Percentiles rank a stretch among this genome's conserved stretches.
Evolutionary conservation across 305 asterid genomes (phyloP).

Genomic region (Salvia sclarea): DNA sequence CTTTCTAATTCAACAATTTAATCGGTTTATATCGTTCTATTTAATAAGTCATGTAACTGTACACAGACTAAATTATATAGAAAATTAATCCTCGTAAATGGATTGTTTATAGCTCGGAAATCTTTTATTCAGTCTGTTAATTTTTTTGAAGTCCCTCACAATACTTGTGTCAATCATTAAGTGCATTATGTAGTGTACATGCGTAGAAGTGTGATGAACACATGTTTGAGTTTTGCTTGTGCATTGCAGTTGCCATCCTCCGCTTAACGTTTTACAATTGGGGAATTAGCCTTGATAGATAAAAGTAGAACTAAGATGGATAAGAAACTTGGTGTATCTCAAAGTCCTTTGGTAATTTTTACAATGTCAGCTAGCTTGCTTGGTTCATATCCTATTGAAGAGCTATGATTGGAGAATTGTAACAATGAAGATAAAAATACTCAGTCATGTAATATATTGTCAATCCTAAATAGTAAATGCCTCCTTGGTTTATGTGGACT

Average conservation of each 20-base stretch:
- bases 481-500: background rate
- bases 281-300: background rate
- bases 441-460: too few species aligned
- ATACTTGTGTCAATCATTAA: constrained; percentile 1
- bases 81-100: background rate
- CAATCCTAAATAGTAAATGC: too few species aligned
- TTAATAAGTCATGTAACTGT: background rate
- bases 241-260: background rate
- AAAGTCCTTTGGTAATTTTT: too few species aligned
- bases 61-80: background rate
- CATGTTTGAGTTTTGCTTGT: background rate
- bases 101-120: background rate
- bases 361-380: too few species aligned
- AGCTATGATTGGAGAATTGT: too few species aligned
- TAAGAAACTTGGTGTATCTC: too few species aligned
- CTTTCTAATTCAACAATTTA: background rate
- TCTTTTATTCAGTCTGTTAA: background rate
- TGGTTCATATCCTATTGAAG: too few species aligned
- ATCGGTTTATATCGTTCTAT: background rate
- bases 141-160: background rate
- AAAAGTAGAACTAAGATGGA: too few species aligned
- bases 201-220: background rate
- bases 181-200: background rate
- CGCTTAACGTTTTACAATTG: background rate
- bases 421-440: too few species aligned